Base-by-base conservation (phyloP, 2,329 filamentous ascomycete species). In the Septoria linicola region DNA sequence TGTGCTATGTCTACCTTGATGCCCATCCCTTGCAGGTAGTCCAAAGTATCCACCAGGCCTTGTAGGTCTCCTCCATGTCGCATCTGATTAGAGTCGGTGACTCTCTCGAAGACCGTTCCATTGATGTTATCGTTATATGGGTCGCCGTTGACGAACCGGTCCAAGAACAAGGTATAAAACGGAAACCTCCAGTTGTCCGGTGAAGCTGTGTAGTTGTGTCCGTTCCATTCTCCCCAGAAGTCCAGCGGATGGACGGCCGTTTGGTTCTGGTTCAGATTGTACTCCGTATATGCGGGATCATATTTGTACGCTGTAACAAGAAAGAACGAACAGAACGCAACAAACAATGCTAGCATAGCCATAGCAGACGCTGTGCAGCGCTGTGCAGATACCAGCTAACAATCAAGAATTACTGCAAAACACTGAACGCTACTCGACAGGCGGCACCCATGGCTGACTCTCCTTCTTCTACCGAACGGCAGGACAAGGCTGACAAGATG, bases 91-190 rank as follows among this genome's bases (percentile, higher is more conserved):
- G 80, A 79, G 57, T 75, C 75, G 44, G 77, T 65, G 61, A 84
- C 82, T 64, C 82, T 80, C 61, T 85, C 82, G 65, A 78, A 85
- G 2, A 73, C 56, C 1, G 81, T 84, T 3, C 74, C 77, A 63
- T 85, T 85, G 40, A 51, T 49, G 61, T 85, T 81, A 62, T 85
- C 82, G 62, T 85, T 85, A 2, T 72, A 73, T 6, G 82, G 81
- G 59, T 85, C 78, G 14, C 82, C 82, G 59, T 85, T 84, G 39
- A 83, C 80, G 60, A 80, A 85, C 51, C 80, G 72, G 62, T 85
- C 82, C 11, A 84, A 68, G 61, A 84, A 83, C 25, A 85, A 66
- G 1, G 80, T 82, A 60, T 85, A 85, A 62, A 83, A 78, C 0
- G 82, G 82, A 54, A 84, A 76, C 31, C 82, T 74, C 82, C 82